phyloP scores from a whole-genome alignment of 371 early-diverging fungal species.

The Choanephora cucurbitarum region DNA sequence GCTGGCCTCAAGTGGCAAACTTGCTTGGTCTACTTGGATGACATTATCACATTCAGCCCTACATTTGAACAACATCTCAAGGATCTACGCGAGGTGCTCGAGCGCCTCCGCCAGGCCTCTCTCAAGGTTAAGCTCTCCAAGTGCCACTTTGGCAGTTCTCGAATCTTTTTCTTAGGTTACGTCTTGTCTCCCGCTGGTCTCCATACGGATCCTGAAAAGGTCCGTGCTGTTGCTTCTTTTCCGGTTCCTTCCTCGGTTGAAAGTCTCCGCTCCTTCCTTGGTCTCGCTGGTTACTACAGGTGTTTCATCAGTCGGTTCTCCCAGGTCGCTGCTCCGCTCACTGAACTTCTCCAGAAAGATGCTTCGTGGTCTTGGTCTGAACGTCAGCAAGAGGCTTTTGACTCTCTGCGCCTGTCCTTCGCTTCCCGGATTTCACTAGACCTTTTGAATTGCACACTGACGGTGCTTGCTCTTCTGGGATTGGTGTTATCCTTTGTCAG shows the following conservation, averaged over 20 bases:
- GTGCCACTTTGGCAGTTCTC: constrained; percentile 2
- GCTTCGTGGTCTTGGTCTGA: constrained; percentile 15
- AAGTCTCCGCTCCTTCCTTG: too few species aligned
- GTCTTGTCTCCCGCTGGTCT: constrained; percentile 8
- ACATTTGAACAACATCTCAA: constrained; percentile 4
- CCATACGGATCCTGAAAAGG: neutral
- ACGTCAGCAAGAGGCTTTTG: constrained; percentile 23
- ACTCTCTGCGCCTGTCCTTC: constrained; percentile 22
- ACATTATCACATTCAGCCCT: constrained; percentile 3
- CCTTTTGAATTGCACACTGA: constrained; percentile 30
- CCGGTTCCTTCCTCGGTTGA: too few species aligned
- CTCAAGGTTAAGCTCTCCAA: constrained; percentile 23
- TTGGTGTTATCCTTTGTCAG: constrained; percentile 37
- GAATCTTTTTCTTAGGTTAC: constrained; percentile 36
- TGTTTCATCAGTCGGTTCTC: constrained; percentile 32
- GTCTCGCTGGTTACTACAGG: constrained; percentile 27
- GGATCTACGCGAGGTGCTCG: neutral
- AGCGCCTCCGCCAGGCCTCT: too few species aligned
- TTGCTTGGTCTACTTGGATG: constrained; percentile 6
- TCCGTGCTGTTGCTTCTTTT: neutral
- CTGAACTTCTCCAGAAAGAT: constrained; percentile 9
- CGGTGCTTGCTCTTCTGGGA: constrained; percentile 43
- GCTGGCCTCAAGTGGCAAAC: constrained; percentile 15
- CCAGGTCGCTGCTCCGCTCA: constrained; percentile 32
- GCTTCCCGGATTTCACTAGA: constrained; percentile 24